Base-by-base conservation (phyloP, 768 basidiomycete genomes). In the Boletus bicolor region DNA sequence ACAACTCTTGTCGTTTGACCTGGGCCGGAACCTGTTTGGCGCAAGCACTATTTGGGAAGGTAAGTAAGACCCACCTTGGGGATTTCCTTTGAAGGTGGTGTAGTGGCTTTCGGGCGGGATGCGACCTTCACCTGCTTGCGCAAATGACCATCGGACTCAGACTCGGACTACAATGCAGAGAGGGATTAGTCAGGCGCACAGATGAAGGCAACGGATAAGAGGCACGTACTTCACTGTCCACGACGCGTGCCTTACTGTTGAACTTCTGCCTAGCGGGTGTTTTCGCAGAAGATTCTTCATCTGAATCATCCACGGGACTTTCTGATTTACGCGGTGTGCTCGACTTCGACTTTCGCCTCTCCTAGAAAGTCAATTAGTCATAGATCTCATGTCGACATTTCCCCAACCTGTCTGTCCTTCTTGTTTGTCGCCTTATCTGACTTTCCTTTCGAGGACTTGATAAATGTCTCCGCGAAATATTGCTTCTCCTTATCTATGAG, bases 401-500 rank as follows among this genome's bases (percentile, higher is more conserved):
- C 43, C 36, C 48, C 26, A 7, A 69, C 61, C 59, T 68, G 57
- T 44, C 44, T 54, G 7, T 63, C 67, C 51, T 54, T 61, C 45
- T 59, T 38, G 36, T 26, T 65, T 35, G 55, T 49, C 4, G 34
- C 44, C n/a, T 61, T 64, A 44, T 56, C 55, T 10, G 53, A 51
- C 41, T 50, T 63, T 39, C 56, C 53, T 45, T 55, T 64, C 30
- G 62, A 43, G 1, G 57, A 36, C 47, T 66, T 69, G 38, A 54
- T 48, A 46, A 72, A 71, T 12, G 64, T 71, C 49, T 64, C 51
- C 7, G 60, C 56, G 48, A 76, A 79, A 49, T 61, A 72, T 24
- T 62, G 56, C 60, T 76, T 79, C 62, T 79, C 79, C 39, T 66
- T 68, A 30, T 66, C 78, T 79, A 49, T 21, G 51, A 37, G 49